These are phyloP conservation scores for Boletus fagicola DNA, from an alignment of 768 basidiomycete species.

Conservation along the genomic window DNA sequence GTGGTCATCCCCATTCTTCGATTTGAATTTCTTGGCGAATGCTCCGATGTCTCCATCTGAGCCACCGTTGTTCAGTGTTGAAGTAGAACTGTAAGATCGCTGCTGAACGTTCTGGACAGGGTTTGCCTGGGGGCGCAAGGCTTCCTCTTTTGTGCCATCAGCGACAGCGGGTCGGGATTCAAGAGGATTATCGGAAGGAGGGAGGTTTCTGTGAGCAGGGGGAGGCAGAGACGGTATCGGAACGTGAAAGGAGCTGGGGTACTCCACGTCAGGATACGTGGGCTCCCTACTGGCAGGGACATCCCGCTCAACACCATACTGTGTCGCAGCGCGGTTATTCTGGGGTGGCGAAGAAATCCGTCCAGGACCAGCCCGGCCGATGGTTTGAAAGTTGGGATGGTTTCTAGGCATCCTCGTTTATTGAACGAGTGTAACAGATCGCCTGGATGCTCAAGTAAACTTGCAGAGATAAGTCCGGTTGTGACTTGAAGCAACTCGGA, in stretches of 20 bases:
- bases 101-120: conserved; percentile 25
- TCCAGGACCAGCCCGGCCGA: conserved; percentile 25
- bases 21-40: conserved; percentile 14
- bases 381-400: conserved; percentile 7
- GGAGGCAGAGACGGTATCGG: conserved; percentile 8
- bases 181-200: neutral
- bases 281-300: neutral
- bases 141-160: conserved; percentile 1
- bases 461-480: neutral
- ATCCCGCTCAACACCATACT: neutral
- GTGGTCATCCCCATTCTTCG: conserved; percentile 21
- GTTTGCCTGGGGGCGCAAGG: conserved; percentile 13
- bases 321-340: neutral
- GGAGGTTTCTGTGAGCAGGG: neutral
- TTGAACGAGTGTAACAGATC: conserved; percentile 14
- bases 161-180: neutral
- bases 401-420: conserved; percentile 20
- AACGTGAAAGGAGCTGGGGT: conserved; percentile 11
- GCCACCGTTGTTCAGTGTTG: conserved; percentile 34
- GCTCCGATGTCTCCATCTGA: conserved; percentile 21
- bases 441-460: conserved; percentile 16
- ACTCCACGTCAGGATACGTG: conserved; percentile 4
- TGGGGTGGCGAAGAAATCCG: neutral
- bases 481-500: neutral
- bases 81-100: conserved; percentile 38